Base-by-base conservation (phyloP, 176 grass and related monocot species). In the Thinopyrum elongatum region DNA sequence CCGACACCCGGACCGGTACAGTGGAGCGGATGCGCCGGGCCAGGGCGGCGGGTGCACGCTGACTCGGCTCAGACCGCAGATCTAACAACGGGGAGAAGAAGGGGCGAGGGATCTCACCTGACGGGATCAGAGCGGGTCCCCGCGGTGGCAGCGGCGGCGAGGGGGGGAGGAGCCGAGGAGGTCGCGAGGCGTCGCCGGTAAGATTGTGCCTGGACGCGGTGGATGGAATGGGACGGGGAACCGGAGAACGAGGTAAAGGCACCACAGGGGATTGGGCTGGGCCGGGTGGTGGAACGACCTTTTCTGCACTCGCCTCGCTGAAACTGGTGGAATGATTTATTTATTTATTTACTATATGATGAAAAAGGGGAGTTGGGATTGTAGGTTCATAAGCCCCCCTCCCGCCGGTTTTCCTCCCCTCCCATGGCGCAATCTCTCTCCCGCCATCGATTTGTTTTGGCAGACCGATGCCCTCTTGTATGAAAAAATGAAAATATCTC, bases 71-170 rank as follows among this genome's bases (percentile, higher is more conserved):
- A 17, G 42, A 25, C 16, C 47, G 28, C 49, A 78, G 80, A 88
- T 88, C 74, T 88, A 71, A 49, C 28, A 29, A 2, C 21, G 5
- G 59, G 78, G n/a, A 1, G 44, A 26, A 47, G 10, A 2, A 17
- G 19, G 49, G 15, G 73, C 86, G 9, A 21, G 36, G 65, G 65
- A 36, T 11, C 51, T 83, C 73, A 88, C 86, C 80, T 83, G 9
- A 57, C 36, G 36, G 53, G 36, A 5, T 30, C 49, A 23, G 80
- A 83, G 78, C 86, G 65, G n/a, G 34, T 6, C 29, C 38, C 76
- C n/a, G 25, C 38, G 22, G 77, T 7, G 65, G 17, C 36, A 10
- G 67, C 55, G 61, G 71, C 2, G 65, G 29, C 46, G 46, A 9
- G 62, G 29, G 34, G 26, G 68, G 1, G 59, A 27, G 8, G 21